A percentile compares a stretch with the other conserved stretches of the same genome.
Evolutionary conservation across 1,284 basidiomycete genomes (phyloP).

Genomic region (Sanguinoderma infundibulare): DNA sequence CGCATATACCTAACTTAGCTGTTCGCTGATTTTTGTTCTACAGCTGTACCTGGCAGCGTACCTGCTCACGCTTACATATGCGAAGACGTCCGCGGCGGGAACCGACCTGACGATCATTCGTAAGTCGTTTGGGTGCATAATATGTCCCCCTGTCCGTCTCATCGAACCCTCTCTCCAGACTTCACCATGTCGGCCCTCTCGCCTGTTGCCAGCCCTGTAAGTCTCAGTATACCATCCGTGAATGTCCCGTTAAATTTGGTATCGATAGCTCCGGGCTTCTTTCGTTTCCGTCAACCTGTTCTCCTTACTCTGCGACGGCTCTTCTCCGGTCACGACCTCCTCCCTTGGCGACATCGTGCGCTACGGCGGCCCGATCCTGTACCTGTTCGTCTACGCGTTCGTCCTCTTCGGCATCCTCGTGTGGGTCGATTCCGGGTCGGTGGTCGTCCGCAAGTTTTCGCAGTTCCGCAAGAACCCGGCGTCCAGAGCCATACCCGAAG

Average conservation of each 20-base stretch:
- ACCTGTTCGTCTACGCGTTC: constrained; percentile 63
- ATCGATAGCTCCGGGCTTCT: constrained; percentile 56
- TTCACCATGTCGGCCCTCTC: constrained; percentile 71
- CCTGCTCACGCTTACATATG: constrained; percentile 73
- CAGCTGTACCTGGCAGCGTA: constrained; percentile 70
- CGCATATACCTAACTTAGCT: too few relatives aligned
- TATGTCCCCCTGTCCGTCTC: neutral
- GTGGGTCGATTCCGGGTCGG: constrained; percentile 63
- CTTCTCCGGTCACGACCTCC: constrained; percentile 48
- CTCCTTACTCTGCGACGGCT: constrained; percentile 72
- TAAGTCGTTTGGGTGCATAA: constrained; percentile 31
- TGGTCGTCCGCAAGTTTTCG: constrained; percentile 39
- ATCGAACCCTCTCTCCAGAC: constrained; percentile 43
- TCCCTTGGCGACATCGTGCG: constrained; percentile 58
- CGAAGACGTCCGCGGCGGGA: constrained; percentile 58
- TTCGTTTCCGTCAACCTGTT: constrained; percentile 81
- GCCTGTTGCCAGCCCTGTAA: constrained; percentile 72
- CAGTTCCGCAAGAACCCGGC: constrained; percentile 13
- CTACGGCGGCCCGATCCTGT: constrained; percentile 78
- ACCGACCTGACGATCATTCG: constrained; percentile 64
- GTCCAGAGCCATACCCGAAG: neutral
- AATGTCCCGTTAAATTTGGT: neutral
- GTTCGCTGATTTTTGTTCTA: neutral
- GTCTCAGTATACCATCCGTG: constrained; percentile 31
- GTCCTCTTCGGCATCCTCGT: constrained; percentile 61